These are phyloP conservation scores for Chloromonas sp. DNA, from an alignment of 163 green algal genomes.

Conservation along the genomic window DNA sequence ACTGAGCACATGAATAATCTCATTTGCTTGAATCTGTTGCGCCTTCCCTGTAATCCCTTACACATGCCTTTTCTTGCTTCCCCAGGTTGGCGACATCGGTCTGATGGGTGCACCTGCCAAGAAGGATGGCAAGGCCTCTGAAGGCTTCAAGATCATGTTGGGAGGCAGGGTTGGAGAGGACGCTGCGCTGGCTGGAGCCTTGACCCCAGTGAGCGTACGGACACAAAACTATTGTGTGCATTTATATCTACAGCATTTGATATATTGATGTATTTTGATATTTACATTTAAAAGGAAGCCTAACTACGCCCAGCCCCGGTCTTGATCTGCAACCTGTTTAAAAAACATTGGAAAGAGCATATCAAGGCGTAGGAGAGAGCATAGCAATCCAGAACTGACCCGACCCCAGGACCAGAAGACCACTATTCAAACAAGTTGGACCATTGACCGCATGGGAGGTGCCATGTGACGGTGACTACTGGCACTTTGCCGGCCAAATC, in stretches of 20 bases:
- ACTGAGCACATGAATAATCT: too few relatives aligned
- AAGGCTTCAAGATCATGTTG: constrained; percentile 82
- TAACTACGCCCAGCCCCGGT: neutral
- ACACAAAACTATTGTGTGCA: too few relatives aligned
- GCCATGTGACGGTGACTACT: neutral
- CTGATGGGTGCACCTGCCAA: constrained; percentile 82
- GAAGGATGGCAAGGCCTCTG: constrained; percentile 78
- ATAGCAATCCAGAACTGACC: too few relatives aligned
- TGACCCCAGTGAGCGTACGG: constrained; percentile 14
- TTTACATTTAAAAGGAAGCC: neutral
- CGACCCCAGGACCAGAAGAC: neutral
- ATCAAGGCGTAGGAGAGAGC: too few relatives aligned
- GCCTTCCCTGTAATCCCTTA: too few relatives aligned
- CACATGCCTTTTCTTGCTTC: too few relatives aligned
- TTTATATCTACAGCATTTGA: neutral
- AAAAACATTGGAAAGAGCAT: too few relatives aligned
- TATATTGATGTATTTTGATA: neutral
- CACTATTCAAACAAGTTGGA: neutral
- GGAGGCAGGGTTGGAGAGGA: constrained; percentile 60
- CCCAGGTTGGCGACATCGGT: constrained; percentile 83
- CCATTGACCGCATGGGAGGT: neutral
- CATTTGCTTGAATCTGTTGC: too few relatives aligned
- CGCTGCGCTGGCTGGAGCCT: constrained; percentile 30
- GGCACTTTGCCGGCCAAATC: neutral
- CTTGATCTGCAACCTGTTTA: neutral